These are phyloP conservation scores for Inonotus obliquus DNA, from an alignment of 1,284 basidiomycete genomes.

Conservation along the genomic window DNA sequence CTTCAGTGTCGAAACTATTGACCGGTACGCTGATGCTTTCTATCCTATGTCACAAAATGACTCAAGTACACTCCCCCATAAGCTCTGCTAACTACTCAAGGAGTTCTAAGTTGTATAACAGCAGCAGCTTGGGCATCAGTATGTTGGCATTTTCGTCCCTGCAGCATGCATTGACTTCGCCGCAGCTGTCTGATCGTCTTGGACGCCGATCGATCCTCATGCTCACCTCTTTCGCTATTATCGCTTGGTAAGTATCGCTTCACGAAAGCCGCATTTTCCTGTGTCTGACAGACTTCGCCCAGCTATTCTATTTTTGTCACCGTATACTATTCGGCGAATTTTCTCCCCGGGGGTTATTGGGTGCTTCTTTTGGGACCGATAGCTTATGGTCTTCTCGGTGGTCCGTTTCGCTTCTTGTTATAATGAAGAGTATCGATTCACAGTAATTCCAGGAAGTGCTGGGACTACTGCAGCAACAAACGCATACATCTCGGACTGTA, in stretches of 20 bases:
- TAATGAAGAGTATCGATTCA: neutral
- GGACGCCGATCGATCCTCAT: slow-evolving; percentile 70
- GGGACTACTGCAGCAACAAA: slow-evolving; percentile 48
- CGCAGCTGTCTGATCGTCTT: slow-evolving; percentile 71
- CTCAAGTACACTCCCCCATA: neutral
- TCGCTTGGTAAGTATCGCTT: slow-evolving; percentile 40
- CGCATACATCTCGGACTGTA: slow-evolving; percentile 62
- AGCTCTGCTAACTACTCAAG: slow-evolving; percentile 66
- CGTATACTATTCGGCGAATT: slow-evolving; percentile 53
- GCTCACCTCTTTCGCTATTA: slow-evolving; percentile 55
- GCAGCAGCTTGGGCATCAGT: slow-evolving; percentile 84
- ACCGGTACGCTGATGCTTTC: slow-evolving; percentile 42
- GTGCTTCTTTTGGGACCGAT: slow-evolving; percentile 68
- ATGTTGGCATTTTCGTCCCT: slow-evolving; percentile 24
- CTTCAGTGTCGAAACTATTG: slow-evolving; percentile 61
- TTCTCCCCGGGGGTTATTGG: slow-evolving; percentile 80
- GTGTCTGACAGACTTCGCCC: slow-evolving; percentile 13
- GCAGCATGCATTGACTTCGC: neutral
- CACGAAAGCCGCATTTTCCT: neutral
- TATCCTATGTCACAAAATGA: neutral
- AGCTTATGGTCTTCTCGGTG: slow-evolving; percentile 76
- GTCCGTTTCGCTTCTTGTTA: slow-evolving; percentile 36
- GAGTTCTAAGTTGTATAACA: slow-evolving; percentile 67
- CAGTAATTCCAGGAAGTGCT: slow-evolving; percentile 39
- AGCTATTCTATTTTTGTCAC: slow-evolving; percentile 64